Evolutionary conservation across 495 filamentous ascomycete species (phyloP).

Genomic region (Extremus antarcticus): DNA sequence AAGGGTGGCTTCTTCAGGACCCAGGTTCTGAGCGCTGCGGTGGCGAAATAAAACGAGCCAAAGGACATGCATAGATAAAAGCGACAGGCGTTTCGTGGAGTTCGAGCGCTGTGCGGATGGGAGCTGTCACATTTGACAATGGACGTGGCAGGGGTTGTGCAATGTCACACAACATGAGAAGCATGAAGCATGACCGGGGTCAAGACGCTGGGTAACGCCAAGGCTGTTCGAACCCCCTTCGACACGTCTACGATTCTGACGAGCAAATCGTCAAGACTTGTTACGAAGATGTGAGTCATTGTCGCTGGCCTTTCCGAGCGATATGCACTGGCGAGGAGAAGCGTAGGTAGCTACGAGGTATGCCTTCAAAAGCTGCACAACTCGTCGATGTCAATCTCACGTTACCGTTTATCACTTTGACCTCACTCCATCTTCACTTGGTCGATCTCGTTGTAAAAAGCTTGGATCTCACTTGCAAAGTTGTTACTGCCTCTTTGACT

Average conservation of each 20-base stretch:
- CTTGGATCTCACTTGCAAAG: neutral
- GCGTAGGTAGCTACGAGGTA: neutral
- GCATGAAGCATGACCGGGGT: neutral
- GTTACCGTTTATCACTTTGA: too few relatives aligned
- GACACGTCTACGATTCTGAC: neutral
- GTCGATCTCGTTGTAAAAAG: neutral
- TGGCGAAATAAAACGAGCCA: slow-evolving; percentile 28
- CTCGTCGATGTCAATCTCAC: neutral
- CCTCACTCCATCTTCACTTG: neutral
- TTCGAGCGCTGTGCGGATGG: neutral
- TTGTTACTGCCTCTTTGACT: neutral
- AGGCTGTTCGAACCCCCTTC: neutral
- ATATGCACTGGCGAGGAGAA: neutral
- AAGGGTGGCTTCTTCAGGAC: slow-evolving; percentile 85
- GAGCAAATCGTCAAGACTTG: neutral
- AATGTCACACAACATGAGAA: neutral
- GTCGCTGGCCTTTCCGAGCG: too few relatives aligned
- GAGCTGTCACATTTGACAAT: neutral
- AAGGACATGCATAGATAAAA: too few relatives aligned
- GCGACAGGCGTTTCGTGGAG: slow-evolving; percentile 1
- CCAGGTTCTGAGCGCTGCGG: slow-evolving; percentile 33
- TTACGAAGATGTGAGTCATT: neutral
- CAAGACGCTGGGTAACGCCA: neutral
- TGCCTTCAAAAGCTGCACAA: neutral
- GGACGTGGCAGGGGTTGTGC: neutral